Percentiles rank a stretch among this genome's conserved stretches.
These are phyloP conservation scores for Aschersonia sp. DNA, from an alignment of 2,329 filamentous ascomycete genomes.

Conservation along the genomic window DNA sequence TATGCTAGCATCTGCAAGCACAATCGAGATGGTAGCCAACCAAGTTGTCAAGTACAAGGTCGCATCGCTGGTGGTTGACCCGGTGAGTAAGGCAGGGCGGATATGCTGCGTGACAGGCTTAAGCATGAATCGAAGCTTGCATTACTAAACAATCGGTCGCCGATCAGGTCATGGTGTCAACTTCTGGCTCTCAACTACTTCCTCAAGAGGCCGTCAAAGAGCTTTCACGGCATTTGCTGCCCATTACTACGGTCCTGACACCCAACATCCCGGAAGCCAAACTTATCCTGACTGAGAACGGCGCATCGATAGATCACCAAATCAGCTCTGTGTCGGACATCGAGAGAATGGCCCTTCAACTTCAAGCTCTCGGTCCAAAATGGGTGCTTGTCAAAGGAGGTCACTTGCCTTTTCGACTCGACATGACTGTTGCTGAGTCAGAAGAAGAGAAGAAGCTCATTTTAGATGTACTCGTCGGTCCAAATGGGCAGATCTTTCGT, in stretches of 20 bases:
- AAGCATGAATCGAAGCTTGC: neutral
- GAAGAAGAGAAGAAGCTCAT: constrained; percentile 50
- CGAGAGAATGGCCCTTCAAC: constrained; percentile 48
- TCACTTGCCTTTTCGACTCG: constrained; percentile 62
- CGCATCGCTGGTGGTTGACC: constrained; percentile 20
- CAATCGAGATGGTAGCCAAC: constrained; percentile 19
- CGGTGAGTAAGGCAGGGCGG: constrained; percentile 11
- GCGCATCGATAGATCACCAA: constrained; percentile 16
- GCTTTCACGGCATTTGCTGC: constrained; percentile 46
- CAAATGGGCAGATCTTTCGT: constrained; percentile 35
- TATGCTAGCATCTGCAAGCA: constrained; percentile 23
- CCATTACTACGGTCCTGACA: constrained; percentile 53
- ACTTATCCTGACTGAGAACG: constrained; percentile 43
- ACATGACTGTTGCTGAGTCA: constrained; percentile 41
- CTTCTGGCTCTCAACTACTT: constrained; percentile 58
- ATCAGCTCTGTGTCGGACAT: constrained; percentile 50
- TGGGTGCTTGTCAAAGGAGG: constrained; percentile 86
- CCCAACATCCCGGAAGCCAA: constrained; percentile 66
- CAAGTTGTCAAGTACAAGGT: constrained; percentile 16
- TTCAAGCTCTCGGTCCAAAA: constrained; percentile 56
- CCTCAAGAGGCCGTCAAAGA: constrained; percentile 47
- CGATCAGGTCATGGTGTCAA: constrained; percentile 76
- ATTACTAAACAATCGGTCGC: neutral
- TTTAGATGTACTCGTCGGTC: constrained; percentile 62
- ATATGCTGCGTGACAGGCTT: neutral